Conservation (phyloP, 2,329 filamentous ascomycete genomes). For the Phyllosticta paracitricarpa region DNA sequence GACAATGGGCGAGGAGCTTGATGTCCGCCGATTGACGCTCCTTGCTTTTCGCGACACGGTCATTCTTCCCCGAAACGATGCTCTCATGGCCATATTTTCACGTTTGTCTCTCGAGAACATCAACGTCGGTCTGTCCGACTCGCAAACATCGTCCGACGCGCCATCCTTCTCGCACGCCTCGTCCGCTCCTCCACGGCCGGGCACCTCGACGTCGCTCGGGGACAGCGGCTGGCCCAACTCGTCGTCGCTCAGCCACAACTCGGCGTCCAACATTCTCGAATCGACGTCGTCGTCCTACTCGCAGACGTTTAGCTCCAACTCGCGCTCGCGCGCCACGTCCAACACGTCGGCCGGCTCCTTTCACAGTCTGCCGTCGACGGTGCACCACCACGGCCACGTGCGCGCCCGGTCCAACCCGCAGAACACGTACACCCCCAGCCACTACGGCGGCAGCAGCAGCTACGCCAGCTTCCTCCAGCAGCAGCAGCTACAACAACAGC, state of each 20-base stretch:
- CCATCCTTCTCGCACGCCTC: constrained; percentile 12
- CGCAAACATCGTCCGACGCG: constrained; percentile 4
- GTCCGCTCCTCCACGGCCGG: constrained; percentile 16
- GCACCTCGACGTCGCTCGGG: constrained; percentile 12
- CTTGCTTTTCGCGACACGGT: constrained; percentile 81
- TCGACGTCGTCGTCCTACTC: constrained; percentile 41
- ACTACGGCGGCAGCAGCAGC: background rate
- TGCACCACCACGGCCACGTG: constrained; percentile 13
- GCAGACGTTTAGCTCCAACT: constrained; percentile 3
- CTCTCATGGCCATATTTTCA: constrained; percentile 81
- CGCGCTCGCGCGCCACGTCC: constrained; percentile 43
- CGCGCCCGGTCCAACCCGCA: constrained; percentile 13
- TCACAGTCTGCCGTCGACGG: constrained; percentile 26
- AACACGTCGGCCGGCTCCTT: constrained; percentile 57
- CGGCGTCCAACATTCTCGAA: constrained; percentile 64
- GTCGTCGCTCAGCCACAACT: constrained; percentile 70
- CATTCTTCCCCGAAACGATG: constrained; percentile 80
- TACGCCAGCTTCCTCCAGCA: background rate
- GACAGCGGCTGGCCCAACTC: constrained; percentile 26
- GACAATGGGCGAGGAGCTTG: constrained; percentile 52
- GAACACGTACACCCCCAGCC: constrained; percentile 1
- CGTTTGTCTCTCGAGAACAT: constrained; percentile 74
- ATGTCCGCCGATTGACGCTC: constrained; percentile 81
- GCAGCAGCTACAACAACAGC: constrained; percentile 13
- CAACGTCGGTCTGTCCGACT: constrained; percentile 33